Evolutionary conservation across 345 rosid genomes (phyloP).

Genomic region (Aquilaria sinensis): DNA sequence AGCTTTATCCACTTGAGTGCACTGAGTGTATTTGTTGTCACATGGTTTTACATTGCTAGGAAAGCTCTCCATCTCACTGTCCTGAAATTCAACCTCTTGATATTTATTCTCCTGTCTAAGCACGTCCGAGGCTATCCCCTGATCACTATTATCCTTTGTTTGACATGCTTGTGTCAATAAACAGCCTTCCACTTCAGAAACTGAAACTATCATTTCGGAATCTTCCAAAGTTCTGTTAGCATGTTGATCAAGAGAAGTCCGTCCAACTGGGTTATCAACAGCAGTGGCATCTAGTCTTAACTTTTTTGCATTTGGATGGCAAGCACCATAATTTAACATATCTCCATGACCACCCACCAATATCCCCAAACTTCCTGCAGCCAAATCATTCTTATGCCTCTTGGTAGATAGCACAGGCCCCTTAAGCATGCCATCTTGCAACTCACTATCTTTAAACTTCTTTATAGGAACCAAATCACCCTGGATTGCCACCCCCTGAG

Average conservation of each 20-base stretch:
- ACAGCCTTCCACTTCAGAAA: constrained; percentile 9
- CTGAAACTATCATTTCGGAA: constrained; percentile 7
- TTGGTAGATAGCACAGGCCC: constrained; percentile 13
- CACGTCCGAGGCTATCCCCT: constrained; percentile 12
- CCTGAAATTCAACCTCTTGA: constrained; percentile 11
- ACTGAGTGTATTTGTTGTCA: not conserved
- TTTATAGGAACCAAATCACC: constrained; percentile 17
- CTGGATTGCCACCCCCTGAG: constrained; percentile 10
- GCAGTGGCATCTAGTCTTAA: constrained; percentile 19
- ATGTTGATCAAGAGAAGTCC: constrained; percentile 5
- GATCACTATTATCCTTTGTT: constrained; percentile 14
- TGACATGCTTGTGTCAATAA: constrained; percentile 14
- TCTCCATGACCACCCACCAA: constrained; percentile 6
- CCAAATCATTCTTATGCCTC: constrained; percentile 26
- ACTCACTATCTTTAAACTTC: constrained; percentile 13
- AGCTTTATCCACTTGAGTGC: constrained; percentile 14
- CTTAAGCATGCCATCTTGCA: constrained; percentile 8
- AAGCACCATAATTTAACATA: constrained; percentile 7
- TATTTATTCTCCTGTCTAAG: constrained; percentile 10
- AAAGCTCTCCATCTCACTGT: constrained; percentile 10
- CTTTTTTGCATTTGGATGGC: constrained; percentile 25
- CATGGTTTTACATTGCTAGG: constrained; percentile 2
- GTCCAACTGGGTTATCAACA: constrained; percentile 6
- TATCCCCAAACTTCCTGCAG: constrained; percentile 13
- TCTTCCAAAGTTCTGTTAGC: constrained; percentile 5